A percentile compares a stretch with the other conserved stretches of the same genome.
Conservation (phyloP, 495 filamentous ascomycete species). For the Aeminium ludgeri region DNA sequence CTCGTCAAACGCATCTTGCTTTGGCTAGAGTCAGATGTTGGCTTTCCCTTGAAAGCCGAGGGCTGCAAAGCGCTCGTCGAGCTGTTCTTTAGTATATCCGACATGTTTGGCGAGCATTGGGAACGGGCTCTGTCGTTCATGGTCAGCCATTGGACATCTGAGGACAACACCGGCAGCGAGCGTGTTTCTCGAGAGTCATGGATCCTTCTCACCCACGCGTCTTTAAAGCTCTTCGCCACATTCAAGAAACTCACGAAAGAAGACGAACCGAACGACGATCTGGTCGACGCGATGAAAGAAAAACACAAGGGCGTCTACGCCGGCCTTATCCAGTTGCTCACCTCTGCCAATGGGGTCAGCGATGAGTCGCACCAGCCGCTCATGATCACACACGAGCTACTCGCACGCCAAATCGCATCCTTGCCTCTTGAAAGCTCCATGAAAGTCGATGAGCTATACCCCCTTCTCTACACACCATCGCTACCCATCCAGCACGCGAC, state of each 20-base stretch:
- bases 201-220: constrained; percentile 48
- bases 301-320: constrained; percentile 31
- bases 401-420: constrained; percentile 44
- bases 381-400: constrained; percentile 51
- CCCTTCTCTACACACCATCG: constrained; percentile 59
- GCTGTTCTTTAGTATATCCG: constrained; percentile 53
- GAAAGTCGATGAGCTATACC: constrained; percentile 43
- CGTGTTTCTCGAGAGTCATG: background rate
- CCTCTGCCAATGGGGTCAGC: constrained; percentile 6
- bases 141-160: constrained; percentile 15
- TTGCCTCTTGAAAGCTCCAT: constrained; percentile 38
- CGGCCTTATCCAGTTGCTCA: constrained; percentile 44
- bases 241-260: constrained; percentile 34
- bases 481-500: constrained; percentile 59
- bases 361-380: constrained; percentile 32
- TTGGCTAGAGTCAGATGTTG: constrained; percentile 40
- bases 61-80: constrained; percentile 41
- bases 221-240: constrained; percentile 50
- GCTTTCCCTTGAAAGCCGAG: constrained; percentile 37
- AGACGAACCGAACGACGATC: constrained; percentile 65
- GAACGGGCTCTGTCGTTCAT: constrained; percentile 44
- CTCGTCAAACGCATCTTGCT: constrained; percentile 60
- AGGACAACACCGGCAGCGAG: background rate
- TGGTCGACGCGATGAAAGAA: constrained; percentile 52
- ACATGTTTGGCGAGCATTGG: constrained; percentile 81